Evolutionary conservation across 441 rosid genomes (phyloP), one percentile per base, ranked within the genome.

Genomic region (Pelargonium citronellum): DNA sequence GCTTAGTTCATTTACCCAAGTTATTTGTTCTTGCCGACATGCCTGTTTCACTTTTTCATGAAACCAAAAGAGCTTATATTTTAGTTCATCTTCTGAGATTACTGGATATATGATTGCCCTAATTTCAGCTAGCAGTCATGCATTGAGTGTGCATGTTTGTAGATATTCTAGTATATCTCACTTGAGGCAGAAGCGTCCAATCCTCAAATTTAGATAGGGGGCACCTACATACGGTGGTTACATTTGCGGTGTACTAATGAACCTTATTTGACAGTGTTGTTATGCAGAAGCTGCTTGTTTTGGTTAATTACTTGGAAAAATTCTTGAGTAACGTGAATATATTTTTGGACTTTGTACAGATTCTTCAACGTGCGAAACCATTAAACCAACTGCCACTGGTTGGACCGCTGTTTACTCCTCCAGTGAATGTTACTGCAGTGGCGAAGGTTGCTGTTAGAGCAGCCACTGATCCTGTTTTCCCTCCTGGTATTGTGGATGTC

Each of bases 381-480:
- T 76, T 86, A 27, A 81, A 72, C 81, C 90, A 86, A 69, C 71
- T 88, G 51, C 90, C 90, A 0, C 61, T 88, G 1, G 80, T 88
- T 1, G 89, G 93, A 13, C 88, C 90, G 55, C 78, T 83, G 30
- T 82, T 88, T 78, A 83, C 84, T 47, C 87, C 93, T 73, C 93
- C 93, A 0, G 88, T 83, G 37, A 83, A 75, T 11, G 93, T 81
- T 47, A 82, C 79, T 57, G 77, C 87, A 0, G 81, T 85, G 5
- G 83, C 89, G 19, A 88, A 84, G 75, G 91, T 86, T 46, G 91
- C 89, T 0, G 77, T 88, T 60, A 85, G 91, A 78, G 91, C 88
- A 0, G 89, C 93, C 4, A 82, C 86, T 0, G 90, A 86, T 79
- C 88, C 84, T 5, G 88, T 87, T 22, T 86, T 85, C 62, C 88